Conservation (phyloP, 2,329 filamentous ascomycete genomes). For the Ceratocystis papillata region DNA sequence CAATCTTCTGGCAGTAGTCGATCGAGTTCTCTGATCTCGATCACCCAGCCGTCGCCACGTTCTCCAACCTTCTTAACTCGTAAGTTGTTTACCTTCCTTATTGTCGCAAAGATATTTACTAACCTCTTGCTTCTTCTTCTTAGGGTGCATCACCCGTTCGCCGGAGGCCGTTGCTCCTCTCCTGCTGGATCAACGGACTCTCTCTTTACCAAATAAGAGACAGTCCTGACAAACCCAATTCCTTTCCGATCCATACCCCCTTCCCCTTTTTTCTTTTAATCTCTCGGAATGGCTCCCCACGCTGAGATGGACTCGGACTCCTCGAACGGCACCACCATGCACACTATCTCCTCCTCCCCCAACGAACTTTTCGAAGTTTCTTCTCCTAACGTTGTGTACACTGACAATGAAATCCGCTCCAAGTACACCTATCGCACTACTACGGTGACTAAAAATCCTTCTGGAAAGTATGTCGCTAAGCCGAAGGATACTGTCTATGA, state of each 20-base stretch:
- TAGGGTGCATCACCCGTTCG: constrained; percentile 91
- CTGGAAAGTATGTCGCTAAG: constrained; percentile 70
- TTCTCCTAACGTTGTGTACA: constrained; percentile 88
- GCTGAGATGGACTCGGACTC: constrained; percentile 51
- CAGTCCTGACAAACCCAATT: constrained; percentile 24
- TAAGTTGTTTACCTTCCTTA: constrained; percentile 42
- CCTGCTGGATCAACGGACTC: constrained; percentile 71
- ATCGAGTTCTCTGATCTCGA: constrained; percentile 24
- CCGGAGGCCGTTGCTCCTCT: constrained; percentile 86
- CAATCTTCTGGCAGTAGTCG: constrained; percentile 8
- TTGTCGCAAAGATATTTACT: background rate
- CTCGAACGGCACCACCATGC: constrained; percentile 37
- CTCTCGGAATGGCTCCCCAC: constrained; percentile 73
- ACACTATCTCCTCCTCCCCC: constrained; percentile 33
- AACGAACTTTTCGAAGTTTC: constrained; percentile 67
- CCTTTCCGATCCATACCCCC: constrained; percentile 19
- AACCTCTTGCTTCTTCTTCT: constrained; percentile 16
- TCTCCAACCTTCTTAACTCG: constrained; percentile 97
- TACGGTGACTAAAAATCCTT: constrained; percentile 54
- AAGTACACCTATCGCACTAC: constrained; percentile 97
- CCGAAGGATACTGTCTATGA: constrained; percentile 87
- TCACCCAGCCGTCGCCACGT: constrained; percentile 49
- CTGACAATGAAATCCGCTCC: constrained; percentile 75
- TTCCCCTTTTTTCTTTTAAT: constrained; percentile 13
- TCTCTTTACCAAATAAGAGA: constrained; percentile 45